Evolutionary conservation across 2,329 filamentous ascomycete genomes (phyloP).

Genomic region (Tolypocladium tropicale): DNA sequence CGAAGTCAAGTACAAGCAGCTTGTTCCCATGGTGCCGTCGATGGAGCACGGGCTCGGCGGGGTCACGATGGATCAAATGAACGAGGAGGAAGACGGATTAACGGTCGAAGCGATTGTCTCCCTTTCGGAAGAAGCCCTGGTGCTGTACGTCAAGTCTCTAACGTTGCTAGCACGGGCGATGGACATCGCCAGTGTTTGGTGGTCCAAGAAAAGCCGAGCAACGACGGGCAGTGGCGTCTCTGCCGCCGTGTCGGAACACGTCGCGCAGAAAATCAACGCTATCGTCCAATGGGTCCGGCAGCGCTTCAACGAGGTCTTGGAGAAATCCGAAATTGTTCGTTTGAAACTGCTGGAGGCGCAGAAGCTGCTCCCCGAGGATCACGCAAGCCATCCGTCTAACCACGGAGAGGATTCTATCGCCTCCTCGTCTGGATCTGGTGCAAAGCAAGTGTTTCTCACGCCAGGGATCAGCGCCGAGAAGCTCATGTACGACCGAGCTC

Average conservation of each 20-base stretch:
- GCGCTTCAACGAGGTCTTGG: conserved; percentile 93
- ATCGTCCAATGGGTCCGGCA: conserved; percentile 92
- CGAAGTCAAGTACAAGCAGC: conserved; percentile 95
- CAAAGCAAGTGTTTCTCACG: conserved; percentile 74
- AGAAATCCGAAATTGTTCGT: conserved; percentile 92
- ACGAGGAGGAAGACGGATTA: conserved; percentile 59
- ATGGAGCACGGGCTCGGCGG: conserved; percentile 61
- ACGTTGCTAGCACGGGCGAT: conserved; percentile 86
- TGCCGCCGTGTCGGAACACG: conserved; percentile 32
- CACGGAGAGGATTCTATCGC: conserved; percentile 50
- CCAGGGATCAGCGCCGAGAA: conserved; percentile 90
- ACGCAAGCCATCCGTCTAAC: conserved; percentile 78
- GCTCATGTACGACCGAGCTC: conserved; percentile 92
- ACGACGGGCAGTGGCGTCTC: conserved; percentile 37
- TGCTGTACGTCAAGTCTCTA: conserved; percentile 91
- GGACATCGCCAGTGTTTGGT: conserved; percentile 91
- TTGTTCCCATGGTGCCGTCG: conserved; percentile 81
- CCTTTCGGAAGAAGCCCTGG: conserved; percentile 86
- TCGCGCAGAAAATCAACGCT: conserved; percentile 69
- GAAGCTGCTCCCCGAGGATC: conserved; percentile 69
- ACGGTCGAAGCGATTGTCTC: conserved; percentile 78
- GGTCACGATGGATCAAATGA: conserved; percentile 40
- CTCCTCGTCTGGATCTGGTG: conserved; percentile 50
- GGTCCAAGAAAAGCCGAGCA: conserved; percentile 65
- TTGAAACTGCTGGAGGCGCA: conserved; percentile 81